Conservation (phyloP, 2,329 filamentous ascomycete genomes). For the Emmonsia crescens region DNA sequence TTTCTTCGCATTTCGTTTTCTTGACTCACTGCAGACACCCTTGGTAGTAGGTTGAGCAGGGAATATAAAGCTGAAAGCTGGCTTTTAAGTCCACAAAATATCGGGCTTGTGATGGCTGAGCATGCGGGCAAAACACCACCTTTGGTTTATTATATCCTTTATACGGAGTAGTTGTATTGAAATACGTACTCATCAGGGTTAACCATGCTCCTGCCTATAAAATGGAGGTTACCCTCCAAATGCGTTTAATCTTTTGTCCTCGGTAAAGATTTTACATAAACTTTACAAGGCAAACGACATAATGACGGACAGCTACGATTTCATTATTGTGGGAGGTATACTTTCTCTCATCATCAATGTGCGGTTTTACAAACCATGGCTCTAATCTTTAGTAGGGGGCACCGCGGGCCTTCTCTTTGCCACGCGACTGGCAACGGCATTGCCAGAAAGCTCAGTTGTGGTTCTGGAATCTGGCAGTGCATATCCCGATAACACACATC, state of each 20-base stretch:
- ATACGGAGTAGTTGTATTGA: too few species aligned
- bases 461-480: conserved; percentile 2
- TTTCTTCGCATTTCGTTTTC: too few species aligned
- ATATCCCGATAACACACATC: conserved; percentile 1
- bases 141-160: too few species aligned
- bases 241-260: neutral
- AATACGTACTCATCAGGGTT: too few species aligned
- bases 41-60: too few species aligned
- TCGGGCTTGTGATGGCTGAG: too few species aligned
- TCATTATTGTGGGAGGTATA: conserved; percentile 5
- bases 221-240: neutral
- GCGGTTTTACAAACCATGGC: neutral
- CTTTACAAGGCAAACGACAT: neutral
- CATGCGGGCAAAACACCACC: too few species aligned
- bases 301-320: conserved; percentile 4
- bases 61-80: too few species aligned
- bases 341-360: neutral
- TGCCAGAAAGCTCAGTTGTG: conserved; percentile 1
- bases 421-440: neutral
- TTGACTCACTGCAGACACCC: too few species aligned
- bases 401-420: conserved; percentile 2
- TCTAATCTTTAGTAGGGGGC: conserved; percentile 1
- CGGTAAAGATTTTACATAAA: neutral
- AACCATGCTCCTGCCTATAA: neutral
- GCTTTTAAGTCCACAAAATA: too few species aligned